Conservation (phyloP, 225 moss, liverwort and hornwort species). For the Marchantia paleacea region DNA sequence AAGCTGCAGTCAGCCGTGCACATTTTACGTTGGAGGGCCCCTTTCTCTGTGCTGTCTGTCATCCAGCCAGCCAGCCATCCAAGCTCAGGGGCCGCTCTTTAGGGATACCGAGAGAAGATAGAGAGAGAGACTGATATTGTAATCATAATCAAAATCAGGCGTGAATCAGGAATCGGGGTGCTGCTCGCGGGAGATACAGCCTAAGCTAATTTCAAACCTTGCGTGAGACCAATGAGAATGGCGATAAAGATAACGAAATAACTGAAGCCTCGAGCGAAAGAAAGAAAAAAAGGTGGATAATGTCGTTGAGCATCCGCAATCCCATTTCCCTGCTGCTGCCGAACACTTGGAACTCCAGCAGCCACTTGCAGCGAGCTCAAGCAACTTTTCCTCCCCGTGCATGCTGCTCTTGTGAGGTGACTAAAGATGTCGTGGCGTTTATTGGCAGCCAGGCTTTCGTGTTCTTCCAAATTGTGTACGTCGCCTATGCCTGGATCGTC, state of each 20-base stretch:
- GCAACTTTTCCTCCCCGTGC: background rate
- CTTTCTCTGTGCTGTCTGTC: no score
- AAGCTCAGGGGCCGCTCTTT: no score
- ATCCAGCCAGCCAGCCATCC: no score
- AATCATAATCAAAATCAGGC: no score
- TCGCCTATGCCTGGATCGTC: slow-evolving; percentile 28
- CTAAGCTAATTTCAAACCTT: no score
- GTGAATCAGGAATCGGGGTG: no score
- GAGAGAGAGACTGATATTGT: no score
- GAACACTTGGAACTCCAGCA: background rate
- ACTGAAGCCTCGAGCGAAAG: background rate
- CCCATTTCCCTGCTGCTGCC: background rate
- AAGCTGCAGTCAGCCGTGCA: no score
- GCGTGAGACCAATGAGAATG: no score
- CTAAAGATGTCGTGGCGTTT: background rate
- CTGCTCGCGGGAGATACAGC: no score
- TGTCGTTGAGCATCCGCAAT: background rate
- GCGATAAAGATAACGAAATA: background rate
- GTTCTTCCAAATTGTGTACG: slow-evolving; percentile 34
- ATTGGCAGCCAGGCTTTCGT: slow-evolving; percentile 40
- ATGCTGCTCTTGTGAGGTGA: background rate
- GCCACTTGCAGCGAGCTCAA: background rate
- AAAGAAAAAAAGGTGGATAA: background rate
- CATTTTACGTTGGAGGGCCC: no score
- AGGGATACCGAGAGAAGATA: no score